These are phyloP conservation scores for Lactarius tabidus DNA, from an alignment of 768 basidiomycete genomes.

Conservation along the genomic window DNA sequence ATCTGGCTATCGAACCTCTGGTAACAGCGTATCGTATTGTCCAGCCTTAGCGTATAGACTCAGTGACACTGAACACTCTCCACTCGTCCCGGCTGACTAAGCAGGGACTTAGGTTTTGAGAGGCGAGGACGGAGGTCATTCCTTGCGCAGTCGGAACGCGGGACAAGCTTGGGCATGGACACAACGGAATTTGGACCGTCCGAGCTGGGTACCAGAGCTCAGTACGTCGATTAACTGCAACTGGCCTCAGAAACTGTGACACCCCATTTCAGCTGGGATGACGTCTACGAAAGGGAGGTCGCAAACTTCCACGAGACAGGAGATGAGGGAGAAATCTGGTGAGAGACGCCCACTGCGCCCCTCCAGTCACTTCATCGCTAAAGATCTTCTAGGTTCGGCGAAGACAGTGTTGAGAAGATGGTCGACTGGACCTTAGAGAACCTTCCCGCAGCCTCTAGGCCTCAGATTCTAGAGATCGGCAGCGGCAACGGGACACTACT, in stretches of 20 bases:
- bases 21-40: neutral
- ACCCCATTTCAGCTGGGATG: slow-evolving; percentile 59
- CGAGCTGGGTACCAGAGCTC: slow-evolving; percentile 71
- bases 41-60: neutral
- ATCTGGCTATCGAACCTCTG: neutral
- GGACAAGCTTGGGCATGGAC: slow-evolving; percentile 1
- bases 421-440: slow-evolving; percentile 63
- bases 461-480: slow-evolving; percentile 71
- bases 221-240: slow-evolving; percentile 46
- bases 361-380: neutral
- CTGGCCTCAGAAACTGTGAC: neutral
- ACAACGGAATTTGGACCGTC: slow-evolving; percentile 53
- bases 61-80: neutral
- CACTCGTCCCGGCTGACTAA: slow-evolving; percentile 1
- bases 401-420: slow-evolving; percentile 74
- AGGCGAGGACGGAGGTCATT: neutral
- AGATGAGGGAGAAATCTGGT: slow-evolving; percentile 87
- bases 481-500: slow-evolving; percentile 77
- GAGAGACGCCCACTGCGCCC: slow-evolving; percentile 25
- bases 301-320: slow-evolving; percentile 70
- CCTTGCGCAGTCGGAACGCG: neutral
- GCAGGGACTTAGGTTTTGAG: neutral
- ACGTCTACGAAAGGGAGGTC: slow-evolving; percentile 67
- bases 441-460: slow-evolving; percentile 43
- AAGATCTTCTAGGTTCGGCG: slow-evolving; percentile 60